Conservation (phyloP, 2,329 filamentous ascomycete genomes). For the Coniochaeta sp. region DNA sequence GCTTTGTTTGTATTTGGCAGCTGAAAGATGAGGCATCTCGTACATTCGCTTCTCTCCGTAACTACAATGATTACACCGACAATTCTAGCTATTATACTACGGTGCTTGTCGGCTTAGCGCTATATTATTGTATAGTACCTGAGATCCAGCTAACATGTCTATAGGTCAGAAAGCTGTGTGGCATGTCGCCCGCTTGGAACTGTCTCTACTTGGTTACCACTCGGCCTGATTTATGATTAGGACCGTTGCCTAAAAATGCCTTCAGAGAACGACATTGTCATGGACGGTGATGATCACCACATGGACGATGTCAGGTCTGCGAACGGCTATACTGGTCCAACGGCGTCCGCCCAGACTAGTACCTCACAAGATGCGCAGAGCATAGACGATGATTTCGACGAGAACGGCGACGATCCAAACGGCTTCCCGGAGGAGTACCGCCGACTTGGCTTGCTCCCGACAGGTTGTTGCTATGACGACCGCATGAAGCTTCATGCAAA, state of each 20-base stretch:
- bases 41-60: not conserved
- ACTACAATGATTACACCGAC: not conserved
- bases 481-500: constrained; percentile 96
- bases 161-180: not conserved
- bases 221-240: not conserved
- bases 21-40: not conserved
- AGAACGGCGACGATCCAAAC: constrained; percentile 19
- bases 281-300: constrained; percentile 36
- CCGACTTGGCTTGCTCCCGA: constrained; percentile 50
- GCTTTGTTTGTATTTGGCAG: not conserved
- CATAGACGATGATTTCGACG: constrained; percentile 23
- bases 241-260: constrained; percentile 12
- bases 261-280: constrained; percentile 19
- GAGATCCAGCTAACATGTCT: not conserved
- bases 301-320: constrained; percentile 32
- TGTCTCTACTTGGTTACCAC: not conserved
- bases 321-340: constrained; percentile 23
- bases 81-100: not conserved
- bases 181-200: not conserved
- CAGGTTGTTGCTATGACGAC: constrained; percentile 82
- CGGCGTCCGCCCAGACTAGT: constrained; percentile 4
- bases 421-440: constrained; percentile 24
- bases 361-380: constrained; percentile 10
- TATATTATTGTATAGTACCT: not conserved
- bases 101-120: not conserved